These are phyloP conservation scores for Pythium monospermum DNA, from an alignment of 352 stramenopile species.

Conservation along the genomic window DNA sequence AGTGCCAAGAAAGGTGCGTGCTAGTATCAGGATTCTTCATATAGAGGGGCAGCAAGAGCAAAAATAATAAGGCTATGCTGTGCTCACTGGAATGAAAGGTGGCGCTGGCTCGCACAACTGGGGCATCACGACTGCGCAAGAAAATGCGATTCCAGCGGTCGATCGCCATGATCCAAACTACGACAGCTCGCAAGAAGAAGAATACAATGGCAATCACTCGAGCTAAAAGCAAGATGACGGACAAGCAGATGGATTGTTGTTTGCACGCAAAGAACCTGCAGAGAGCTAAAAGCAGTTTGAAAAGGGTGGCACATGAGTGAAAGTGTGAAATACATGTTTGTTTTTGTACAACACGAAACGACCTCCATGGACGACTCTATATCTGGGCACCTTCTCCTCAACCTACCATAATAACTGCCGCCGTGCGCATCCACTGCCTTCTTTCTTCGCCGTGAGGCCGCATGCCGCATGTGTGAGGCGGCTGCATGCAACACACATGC, in stretches of 20 bases:
- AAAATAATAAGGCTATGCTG: not conserved
- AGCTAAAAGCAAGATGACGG: not conserved
- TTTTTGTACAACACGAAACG: too few species aligned
- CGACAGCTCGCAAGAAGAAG: slow-evolving; percentile 26
- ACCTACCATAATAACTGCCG: too few species aligned
- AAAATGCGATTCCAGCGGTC: slow-evolving; percentile 33
- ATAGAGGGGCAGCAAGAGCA: not conserved
- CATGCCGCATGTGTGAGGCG: too few species aligned
- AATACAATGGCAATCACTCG: not conserved
- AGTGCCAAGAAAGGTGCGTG: slow-evolving; percentile 57
- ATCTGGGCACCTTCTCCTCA: too few species aligned
- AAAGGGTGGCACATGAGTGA: too few species aligned
- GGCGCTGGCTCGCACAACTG: slow-evolving; percentile 82
- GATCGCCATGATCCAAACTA: slow-evolving; percentile 82
- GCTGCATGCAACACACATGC: not conserved
- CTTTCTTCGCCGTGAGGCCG: too few species aligned
- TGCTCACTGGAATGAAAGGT: slow-evolving; percentile 23
- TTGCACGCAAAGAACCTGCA: too few species aligned
- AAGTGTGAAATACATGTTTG: too few species aligned
- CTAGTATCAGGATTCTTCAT: slow-evolving; percentile 6
- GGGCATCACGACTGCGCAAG: slow-evolving; percentile 44
- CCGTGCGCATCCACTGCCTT: too few species aligned
- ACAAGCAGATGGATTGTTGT: not conserved
- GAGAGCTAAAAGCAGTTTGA: too few species aligned
- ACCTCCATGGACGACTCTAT: too few species aligned